Evolutionary conservation across 2,329 filamentous ascomycete genomes (phyloP), one percentile per base, ranked within the genome.

Genomic region (Verticillium nubilum): DNA sequence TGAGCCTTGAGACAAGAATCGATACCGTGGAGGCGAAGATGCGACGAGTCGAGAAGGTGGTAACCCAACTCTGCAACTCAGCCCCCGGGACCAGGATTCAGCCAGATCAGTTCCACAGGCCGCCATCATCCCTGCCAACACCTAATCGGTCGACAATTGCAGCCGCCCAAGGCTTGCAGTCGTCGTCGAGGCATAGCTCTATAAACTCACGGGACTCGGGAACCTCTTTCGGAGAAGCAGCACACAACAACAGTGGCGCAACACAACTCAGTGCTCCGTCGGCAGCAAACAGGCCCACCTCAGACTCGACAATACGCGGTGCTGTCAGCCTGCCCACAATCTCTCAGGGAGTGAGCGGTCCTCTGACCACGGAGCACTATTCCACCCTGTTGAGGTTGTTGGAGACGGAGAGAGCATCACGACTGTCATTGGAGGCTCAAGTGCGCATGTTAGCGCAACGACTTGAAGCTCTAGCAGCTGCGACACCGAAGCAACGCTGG

Each of bases 401-500:
- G 27, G 77, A 85, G 59, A 76, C 77, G 1, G 86, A 88, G 67
- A 82, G 84, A 27, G 76, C 77, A 1, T 81, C 82, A 5, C 78
- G 86, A 5, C 75, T 80, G 59, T 74, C 78, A 4, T 77, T 88
- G 4, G 86, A 87, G 67, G 72, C 74, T 1, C 78, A 86, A 60
- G 82, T 88, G 31, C 80, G 76, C 59, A 79, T 76, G 50, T 73
- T 88, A 5, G 76, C 75, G 25, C 78, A 80, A 33, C 78, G 79
- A 52, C 64, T 86, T 54, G 78, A 69, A 78, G 10, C 65, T 83
- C 54, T 78, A 77, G 77, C 65, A 67, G 74, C 72, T 62, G 71
- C 60, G 63, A 73, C 64, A 59, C 69, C 65, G 61, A 59, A 56
- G 5, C 56, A 56, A 29, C 19, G 57, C 13, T 59, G 61, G 13